Conservation (phyloP, 352 stramenopile species). For the Pythium folliculosum region DNA sequence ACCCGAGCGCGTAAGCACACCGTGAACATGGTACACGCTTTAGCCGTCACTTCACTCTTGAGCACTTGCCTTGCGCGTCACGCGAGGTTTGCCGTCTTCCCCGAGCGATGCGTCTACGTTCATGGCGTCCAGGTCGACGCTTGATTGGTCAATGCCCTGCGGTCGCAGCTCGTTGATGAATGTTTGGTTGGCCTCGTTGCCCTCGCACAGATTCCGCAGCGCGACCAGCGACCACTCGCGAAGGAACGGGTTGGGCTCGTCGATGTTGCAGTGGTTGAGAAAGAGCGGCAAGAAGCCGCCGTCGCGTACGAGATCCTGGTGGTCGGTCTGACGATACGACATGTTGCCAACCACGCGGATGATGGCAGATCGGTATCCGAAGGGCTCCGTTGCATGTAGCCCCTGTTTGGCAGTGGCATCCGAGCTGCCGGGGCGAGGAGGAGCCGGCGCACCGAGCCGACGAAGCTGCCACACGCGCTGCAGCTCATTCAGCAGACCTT, state of each 20-base stretch:
- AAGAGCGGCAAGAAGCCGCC: constrained; percentile 76
- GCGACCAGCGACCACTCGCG: constrained; percentile 90
- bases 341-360: constrained; percentile 86
- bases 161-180: constrained; percentile 69
- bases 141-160: constrained; percentile 45
- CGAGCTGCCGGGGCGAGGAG: constrained; percentile 8
- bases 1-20: neutral
- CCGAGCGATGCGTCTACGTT: constrained; percentile 33
- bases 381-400: constrained; percentile 36
- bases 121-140: constrained; percentile 34
- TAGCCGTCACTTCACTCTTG: neutral
- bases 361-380: constrained; percentile 73
- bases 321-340: constrained; percentile 58
- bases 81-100: constrained; percentile 33
- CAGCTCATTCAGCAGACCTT: constrained; percentile 58
- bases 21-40: constrained; percentile 2
- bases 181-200: constrained; percentile 71
- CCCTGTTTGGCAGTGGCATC: neutral
- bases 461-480: constrained; percentile 56
- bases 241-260: constrained; percentile 85
- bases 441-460: constrained; percentile 32
- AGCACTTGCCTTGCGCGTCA: constrained; percentile 14
- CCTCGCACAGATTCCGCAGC: constrained; percentile 88
- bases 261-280: constrained; percentile 90
- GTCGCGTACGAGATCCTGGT: constrained; percentile 83